Evolutionary conservation across 139 green algal genomes (phyloP), one percentile per base, ranked within the genome.

Genomic region (Ettlia oleoabundans): DNA sequence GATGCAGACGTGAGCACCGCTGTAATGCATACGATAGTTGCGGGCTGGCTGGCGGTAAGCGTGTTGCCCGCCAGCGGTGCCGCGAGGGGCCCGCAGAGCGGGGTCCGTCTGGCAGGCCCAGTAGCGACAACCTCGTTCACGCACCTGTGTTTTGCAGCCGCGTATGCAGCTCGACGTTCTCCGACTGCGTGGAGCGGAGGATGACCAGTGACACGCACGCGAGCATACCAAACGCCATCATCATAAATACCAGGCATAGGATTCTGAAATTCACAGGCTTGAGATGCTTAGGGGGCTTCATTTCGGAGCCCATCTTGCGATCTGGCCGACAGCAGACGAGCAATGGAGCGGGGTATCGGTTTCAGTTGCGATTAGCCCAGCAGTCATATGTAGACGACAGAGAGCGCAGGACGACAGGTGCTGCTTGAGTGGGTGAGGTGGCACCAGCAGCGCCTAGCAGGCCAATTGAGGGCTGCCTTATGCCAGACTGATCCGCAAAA

Each of bases 171-270:
- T 42, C 21, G 5, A 15, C 38, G 62, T 73, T 82, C 41, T 73
- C 76, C 22, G 40, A 40, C 42, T 82, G 76, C 9, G 62, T 33
- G 41, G 5, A 32, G 30, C 76, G 61, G 40, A 82, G 41, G 8
- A 42, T 43, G 26, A 74, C 26, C 2, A 82, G 61, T 7, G 40
- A 64, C 18, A 65, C n/a, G 9, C 33, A 13, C 4, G 55, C 28
- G n/a, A 70, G 74, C 38, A 68, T 24, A 26, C 51, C 51, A 35
- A 67, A 80, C 33, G 61, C 47, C 71, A 80, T 80, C 35, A 69
- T 67, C 4, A 61, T 37, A 40, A 80, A 80, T 0, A 51, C 40
- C 0, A 80, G 53, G 73, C 52, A 67, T 1, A 80, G 53, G 33
- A 72, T 51, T 21, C 65, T 42, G 18, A 42, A 32, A 35, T 72